phyloP scores from a whole-genome alignment of 2,329 filamentous ascomycete species.

The Trichoderma sp. region DNA sequence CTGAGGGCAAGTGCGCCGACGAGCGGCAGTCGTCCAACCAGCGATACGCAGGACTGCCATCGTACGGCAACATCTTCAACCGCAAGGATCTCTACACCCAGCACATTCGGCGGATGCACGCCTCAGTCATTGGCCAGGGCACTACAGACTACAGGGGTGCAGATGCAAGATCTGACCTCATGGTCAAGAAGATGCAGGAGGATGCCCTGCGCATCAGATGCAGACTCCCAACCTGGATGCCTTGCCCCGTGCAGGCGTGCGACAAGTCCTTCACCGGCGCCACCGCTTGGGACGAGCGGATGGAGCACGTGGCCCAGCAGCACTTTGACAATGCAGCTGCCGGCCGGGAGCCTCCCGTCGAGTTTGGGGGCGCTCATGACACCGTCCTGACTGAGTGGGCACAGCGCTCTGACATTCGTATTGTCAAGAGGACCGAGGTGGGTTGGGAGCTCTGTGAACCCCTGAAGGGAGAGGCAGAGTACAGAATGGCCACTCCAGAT shows the following conservation, averaged over 20 bases:
- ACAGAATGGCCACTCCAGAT: conserved; percentile 1
- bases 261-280: conserved; percentile 54
- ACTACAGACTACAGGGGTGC: conserved; percentile 38
- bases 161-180: conserved; percentile 46
- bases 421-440: conserved; percentile 30
- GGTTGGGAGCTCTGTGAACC: conserved; percentile 37
- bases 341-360: conserved; percentile 28
- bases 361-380: conserved; percentile 41
- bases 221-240: conserved; percentile 56
- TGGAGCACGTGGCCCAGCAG: conserved; percentile 76
- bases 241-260: conserved; percentile 64
- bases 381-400: conserved; percentile 42
- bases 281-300: conserved; percentile 72
- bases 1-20: conserved; percentile 55
- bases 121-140: conserved; percentile 41
- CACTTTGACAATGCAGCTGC: conserved; percentile 61
- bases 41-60: conserved; percentile 30
- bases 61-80: conserved; percentile 70
- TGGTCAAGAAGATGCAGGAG: conserved; percentile 54
- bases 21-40: conserved; percentile 25
- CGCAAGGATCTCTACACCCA: conserved; percentile 90
- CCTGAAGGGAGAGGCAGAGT: conserved; percentile 26
- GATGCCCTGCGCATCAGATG: conserved; percentile 62
- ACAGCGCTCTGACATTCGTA: conserved; percentile 28
- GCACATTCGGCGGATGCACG: conserved; percentile 84